Percentiles rank a stretch among this genome's conserved stretches.
phyloP scores from a whole-genome alignment of 371 early-diverging fungal genomes.

The Mucor racemosus region DNA sequence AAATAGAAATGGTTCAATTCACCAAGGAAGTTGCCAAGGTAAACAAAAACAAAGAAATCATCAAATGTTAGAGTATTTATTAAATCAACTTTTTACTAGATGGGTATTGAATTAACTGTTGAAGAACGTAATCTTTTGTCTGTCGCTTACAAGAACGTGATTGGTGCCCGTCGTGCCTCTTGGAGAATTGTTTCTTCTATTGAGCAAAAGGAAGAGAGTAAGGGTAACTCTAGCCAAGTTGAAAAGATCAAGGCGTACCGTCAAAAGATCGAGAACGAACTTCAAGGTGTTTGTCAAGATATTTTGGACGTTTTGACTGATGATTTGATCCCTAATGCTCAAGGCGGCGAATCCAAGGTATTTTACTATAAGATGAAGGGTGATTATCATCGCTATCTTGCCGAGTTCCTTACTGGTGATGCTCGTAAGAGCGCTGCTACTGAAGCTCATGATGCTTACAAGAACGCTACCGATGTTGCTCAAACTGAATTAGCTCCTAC shows the following conservation, averaged over 20 bases:
- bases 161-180: conserved; percentile 98
- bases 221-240: conserved; percentile 86
- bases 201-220: conserved; percentile 97
- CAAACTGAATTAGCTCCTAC: conserved; percentile 94
- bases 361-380: conserved; percentile 99
- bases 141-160: conserved; percentile 99
- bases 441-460: conserved; percentile 95
- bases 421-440: conserved; percentile 88
- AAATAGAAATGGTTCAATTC: conserved; percentile 91
- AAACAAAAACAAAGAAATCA: conserved; percentile 18
- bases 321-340: conserved; percentile 87
- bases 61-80: neutral
- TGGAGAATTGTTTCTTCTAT: conserved; percentile 99
- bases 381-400: conserved; percentile 99
- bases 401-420: conserved; percentile 94
- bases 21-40: conserved; percentile 88
- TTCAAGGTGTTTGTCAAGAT: conserved; percentile 94
- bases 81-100: conserved; percentile 16
- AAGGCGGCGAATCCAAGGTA: conserved; percentile 95
- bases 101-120: conserved; percentile 82
- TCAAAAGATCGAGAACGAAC: conserved; percentile 91
- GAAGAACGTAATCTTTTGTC: conserved; percentile 99
- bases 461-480: conserved; percentile 95
- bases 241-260: conserved; percentile 93
- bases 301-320: conserved; percentile 92